Evolutionary conservation across 495 filamentous ascomycete species (phyloP).

Genomic region (Trichoderma reesei): DNA sequence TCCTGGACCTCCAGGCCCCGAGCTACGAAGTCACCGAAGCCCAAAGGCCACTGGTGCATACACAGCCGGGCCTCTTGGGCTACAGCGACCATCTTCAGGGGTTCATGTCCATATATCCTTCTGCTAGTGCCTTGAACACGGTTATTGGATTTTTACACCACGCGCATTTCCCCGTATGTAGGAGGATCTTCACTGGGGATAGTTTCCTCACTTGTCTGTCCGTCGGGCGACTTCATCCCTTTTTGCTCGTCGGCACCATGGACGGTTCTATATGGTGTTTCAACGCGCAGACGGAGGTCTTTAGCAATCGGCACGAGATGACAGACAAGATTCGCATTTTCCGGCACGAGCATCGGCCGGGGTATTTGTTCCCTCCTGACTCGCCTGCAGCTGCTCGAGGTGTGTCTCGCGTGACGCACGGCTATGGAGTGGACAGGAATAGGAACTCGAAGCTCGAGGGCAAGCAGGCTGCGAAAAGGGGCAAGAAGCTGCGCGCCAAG

Average conservation of each 20-base stretch:
- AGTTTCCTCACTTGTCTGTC: constrained; percentile 34
- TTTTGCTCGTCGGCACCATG: constrained; percentile 31
- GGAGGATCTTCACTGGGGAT: constrained; percentile 35
- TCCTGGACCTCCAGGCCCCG: constrained; percentile 36
- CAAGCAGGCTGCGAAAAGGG: constrained; percentile 40
- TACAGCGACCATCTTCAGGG: constrained; percentile 39
- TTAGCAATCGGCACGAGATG: constrained; percentile 19
- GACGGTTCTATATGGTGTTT: constrained; percentile 36
- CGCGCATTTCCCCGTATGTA: constrained; percentile 35
- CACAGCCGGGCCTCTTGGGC: constrained; percentile 36
- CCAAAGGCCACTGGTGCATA: constrained; percentile 32
- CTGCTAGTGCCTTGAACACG: constrained; percentile 33
- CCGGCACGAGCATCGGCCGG: constrained; percentile 35
- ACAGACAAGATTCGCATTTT: constrained; percentile 31
- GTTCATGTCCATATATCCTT: constrained; percentile 36
- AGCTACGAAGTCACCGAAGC: constrained; percentile 37
- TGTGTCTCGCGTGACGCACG: constrained; percentile 32
- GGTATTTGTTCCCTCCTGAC: neutral
- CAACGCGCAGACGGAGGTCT: constrained; percentile 29
- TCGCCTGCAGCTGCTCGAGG: constrained; percentile 16
- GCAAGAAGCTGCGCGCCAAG: constrained; percentile 18
- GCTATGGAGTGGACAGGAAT: constrained; percentile 41
- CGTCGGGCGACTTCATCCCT: constrained; percentile 35
- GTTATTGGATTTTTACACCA: constrained; percentile 36
- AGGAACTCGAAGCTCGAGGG: constrained; percentile 49